Evolutionary conservation across 1,284 basidiomycete species (phyloP), one percentile per base, ranked within the genome.

Genomic region (Ustilago shanxiensis): DNA sequence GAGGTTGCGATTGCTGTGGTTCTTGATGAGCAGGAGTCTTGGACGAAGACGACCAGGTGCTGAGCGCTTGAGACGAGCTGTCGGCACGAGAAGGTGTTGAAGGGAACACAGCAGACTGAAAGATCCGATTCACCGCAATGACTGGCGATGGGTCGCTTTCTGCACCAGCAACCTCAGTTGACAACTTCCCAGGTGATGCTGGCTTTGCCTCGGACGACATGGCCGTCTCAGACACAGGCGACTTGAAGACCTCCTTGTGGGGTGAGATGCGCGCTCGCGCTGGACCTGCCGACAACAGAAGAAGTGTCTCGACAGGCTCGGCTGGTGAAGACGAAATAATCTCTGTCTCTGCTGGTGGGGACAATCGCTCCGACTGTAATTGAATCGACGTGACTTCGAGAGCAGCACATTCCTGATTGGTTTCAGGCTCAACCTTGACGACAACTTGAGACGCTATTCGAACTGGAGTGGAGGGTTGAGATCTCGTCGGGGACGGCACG

Each of bases 361-460:
- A 4, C 24, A 7, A 4, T 14, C 28, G 24, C 22, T 26, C 14
- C 24, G 44, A 22, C 20, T 35, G 28, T 22, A 7, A 8, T 13
- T 4, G 10, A 35, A 31, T 53, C 18, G 31, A 53, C 5, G 51
- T n/a, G 20, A 20, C 20, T 14, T n/a, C 16, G 26, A 49, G 29
- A 58, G 39, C 20, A 5, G n/a, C 22, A 24, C 2, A 18, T 20
- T 47, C 52, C 10, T 41, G 60, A 52, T 41, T 55, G 24, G 20
- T 28, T 2, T 24, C 14, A 18, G 52, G 20, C 45, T 62, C 44
- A 11, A 47, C 14, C 33, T 62, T 54, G n/a, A 61, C 41, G 16
- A 24, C 20, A 2, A 33, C 5, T 39, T 24, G 13, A 11, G 47
- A 26, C 16, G 24, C 24, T 26, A 13, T 29, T 24, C 31, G 45